These are phyloP conservation scores for Oryza glumipatula DNA, from an alignment of 176 grass and related monocot species.

Conservation along the genomic window DNA sequence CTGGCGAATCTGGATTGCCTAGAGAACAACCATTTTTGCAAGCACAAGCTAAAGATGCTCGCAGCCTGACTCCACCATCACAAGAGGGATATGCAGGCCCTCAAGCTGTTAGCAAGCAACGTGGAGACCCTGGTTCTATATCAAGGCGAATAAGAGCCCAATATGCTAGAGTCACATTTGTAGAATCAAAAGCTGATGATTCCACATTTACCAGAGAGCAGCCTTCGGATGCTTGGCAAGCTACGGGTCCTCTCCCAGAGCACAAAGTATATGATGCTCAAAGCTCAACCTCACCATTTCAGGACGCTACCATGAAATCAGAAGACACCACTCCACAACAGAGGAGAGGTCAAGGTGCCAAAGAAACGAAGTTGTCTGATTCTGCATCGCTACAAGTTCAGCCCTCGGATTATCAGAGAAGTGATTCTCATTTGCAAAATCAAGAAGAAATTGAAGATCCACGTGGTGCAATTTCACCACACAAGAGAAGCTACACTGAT, in stretches of 20 bases:
- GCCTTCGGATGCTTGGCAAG: not conserved
- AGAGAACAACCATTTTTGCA: constrained; percentile 13
- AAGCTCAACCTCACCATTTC: not conserved
- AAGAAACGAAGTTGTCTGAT: constrained; percentile 1
- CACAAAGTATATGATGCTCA: not conserved
- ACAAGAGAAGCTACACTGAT: not conserved
- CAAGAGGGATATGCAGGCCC: constrained; percentile 21
- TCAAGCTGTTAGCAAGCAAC: constrained; percentile 9
- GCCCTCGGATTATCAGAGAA: constrained; percentile 6
- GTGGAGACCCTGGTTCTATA: not conserved
- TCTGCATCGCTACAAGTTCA: constrained; percentile 21
- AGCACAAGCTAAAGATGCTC: constrained; percentile 16
- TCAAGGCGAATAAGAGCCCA: constrained; percentile 1
- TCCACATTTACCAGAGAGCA: not conserved
- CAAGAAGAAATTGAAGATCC: constrained; percentile 26
- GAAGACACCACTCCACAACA: not conserved
- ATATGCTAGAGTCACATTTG: not conserved
- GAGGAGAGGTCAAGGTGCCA: not conserved
- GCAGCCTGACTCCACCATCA: not conserved
- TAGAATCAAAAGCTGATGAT: not conserved
- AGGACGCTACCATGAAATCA: not conserved
- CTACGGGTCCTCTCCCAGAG: not conserved
- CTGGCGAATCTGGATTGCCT: not conserved
- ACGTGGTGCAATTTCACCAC: constrained; percentile 10
- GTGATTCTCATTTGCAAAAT: constrained; percentile 8